phyloP scores from a whole-genome alignment of 495 filamentous ascomycete genomes.

The Tuber melanosporum region DNA sequence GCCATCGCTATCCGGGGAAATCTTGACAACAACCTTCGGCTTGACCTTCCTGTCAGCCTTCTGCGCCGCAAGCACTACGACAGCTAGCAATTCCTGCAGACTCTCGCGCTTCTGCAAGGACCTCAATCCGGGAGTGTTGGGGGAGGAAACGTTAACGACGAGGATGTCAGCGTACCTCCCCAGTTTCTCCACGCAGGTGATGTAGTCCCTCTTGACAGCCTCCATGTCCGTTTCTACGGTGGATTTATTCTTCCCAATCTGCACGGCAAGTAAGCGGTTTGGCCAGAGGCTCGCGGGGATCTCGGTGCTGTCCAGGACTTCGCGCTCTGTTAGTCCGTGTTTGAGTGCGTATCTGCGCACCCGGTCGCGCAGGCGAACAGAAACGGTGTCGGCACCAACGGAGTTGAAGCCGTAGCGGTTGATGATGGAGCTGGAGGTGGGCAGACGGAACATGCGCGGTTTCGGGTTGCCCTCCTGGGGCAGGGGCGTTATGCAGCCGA shows the following conservation, averaged over 20 bases:
- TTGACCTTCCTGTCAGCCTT: constrained; percentile 60
- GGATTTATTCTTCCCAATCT: constrained; percentile 92
- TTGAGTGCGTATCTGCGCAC: constrained; percentile 67
- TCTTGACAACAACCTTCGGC: constrained; percentile 92
- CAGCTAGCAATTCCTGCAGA: constrained; percentile 67
- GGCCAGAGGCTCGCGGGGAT: constrained; percentile 66
- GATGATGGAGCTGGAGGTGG: constrained; percentile 74
- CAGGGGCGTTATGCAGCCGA: constrained; percentile 79
- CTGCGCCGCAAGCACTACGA: constrained; percentile 72
- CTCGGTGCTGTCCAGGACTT: constrained; percentile 64
- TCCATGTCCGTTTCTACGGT: constrained; percentile 78
- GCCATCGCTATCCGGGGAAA: constrained; percentile 86
- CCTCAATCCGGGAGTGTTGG: constrained; percentile 87
- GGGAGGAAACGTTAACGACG: constrained; percentile 93
- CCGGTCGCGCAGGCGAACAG: constrained; percentile 67
- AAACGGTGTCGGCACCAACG: constrained; percentile 78
- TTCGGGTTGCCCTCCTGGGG: constrained; percentile 81
- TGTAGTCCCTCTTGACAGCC: constrained; percentile 77
- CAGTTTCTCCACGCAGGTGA: constrained; percentile 72
- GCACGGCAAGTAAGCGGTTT: constrained; percentile 77
- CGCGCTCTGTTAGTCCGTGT: constrained; percentile 61
- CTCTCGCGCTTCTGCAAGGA: constrained; percentile 75
- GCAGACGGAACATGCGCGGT: constrained; percentile 80
- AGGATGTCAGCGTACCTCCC: constrained; percentile 86
- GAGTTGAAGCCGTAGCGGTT: constrained; percentile 96